Percentiles rank a stretch among this genome's conserved stretches.
Conservation (phyloP, 1,284 basidiomycete genomes). For the Apiotrichum montevideense region DNA sequence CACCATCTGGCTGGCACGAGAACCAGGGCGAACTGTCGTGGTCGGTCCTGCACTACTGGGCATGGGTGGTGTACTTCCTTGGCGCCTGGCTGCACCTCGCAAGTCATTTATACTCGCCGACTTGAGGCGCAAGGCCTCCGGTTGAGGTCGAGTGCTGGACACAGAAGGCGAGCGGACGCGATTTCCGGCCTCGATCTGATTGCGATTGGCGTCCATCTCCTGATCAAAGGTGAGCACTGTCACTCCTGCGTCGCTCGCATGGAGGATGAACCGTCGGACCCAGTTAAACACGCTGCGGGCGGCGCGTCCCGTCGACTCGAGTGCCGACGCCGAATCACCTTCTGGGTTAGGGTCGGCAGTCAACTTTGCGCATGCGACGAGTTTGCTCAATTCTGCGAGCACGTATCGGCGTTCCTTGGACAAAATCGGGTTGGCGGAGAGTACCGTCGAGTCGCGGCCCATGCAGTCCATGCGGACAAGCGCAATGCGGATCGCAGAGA, state of each 20-base stretch:
- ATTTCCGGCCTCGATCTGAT: background rate
- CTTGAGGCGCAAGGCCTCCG: slow-evolving; percentile 8
- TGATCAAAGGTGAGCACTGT: slow-evolving; percentile 38
- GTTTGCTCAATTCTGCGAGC: slow-evolving; percentile 69
- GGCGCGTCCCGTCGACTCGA: slow-evolving; percentile 46
- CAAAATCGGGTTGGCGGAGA: slow-evolving; percentile 62
- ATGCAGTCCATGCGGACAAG: slow-evolving; percentile 80
- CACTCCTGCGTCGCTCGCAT: slow-evolving; percentile 73
- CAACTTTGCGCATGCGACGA: slow-evolving; percentile 78
- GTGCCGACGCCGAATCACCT: slow-evolving; percentile 23
- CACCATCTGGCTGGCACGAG: background rate
- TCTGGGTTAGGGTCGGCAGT: slow-evolving; percentile 44
- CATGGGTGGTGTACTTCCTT: slow-evolving; percentile 31
- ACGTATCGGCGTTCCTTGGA: slow-evolving; percentile 75
- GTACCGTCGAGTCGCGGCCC: slow-evolving; percentile 68
- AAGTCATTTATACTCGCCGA: slow-evolving; percentile 57
- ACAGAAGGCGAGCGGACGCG: background rate
- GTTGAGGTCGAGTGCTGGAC: background rate
- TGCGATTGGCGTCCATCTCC: background rate
- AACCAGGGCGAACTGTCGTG: slow-evolving; percentile 10
- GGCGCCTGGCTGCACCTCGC: slow-evolving; percentile 42
- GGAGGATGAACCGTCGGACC: slow-evolving; percentile 51
- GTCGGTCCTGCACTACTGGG: slow-evolving; percentile 15
- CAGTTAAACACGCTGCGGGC: slow-evolving; percentile 47
- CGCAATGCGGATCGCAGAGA: slow-evolving; percentile 87